Conservation (phyloP, 768 basidiomycete genomes). For the Mycena amicta region DNA sequence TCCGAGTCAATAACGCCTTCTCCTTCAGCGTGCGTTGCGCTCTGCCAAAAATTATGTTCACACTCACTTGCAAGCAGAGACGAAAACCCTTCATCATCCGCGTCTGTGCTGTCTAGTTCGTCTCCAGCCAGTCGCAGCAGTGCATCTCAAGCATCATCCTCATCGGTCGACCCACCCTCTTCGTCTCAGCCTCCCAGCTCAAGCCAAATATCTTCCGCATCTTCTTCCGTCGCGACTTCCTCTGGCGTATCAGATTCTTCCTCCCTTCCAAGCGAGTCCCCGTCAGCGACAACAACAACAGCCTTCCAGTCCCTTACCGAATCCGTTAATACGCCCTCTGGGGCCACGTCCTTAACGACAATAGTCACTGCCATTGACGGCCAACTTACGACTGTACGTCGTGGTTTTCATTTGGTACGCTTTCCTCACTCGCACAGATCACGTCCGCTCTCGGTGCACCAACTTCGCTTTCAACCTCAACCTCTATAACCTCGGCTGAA, state of each 20-base stretch:
- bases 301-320: neutral
- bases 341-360: constrained; percentile 20
- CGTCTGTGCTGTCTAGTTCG: neutral
- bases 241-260: neutral
- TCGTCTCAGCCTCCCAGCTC: neutral
- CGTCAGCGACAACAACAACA: neutral
- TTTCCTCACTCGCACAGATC: constrained; percentile 11
- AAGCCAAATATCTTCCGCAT: neutral
- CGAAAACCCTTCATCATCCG: too few relatives aligned
- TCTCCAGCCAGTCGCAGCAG: neutral
- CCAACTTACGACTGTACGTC: constrained; percentile 15
- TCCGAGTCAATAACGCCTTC: too few relatives aligned
- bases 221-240: neutral
- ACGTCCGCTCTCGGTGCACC: constrained; percentile 33
- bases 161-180: neutral
- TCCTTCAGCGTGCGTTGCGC: too few relatives aligned
- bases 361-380: constrained; percentile 14
- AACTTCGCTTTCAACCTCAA: constrained; percentile 32
- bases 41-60: too few relatives aligned
- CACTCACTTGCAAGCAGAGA: too few relatives aligned
- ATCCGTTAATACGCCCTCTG: neutral
- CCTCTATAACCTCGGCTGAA: constrained; percentile 13
- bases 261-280: neutral
- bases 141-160: neutral
- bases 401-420: neutral